Evolutionary conservation across 441 rosid genomes (phyloP).

Genomic region (Cnidoscolus chayamansa): DNA sequence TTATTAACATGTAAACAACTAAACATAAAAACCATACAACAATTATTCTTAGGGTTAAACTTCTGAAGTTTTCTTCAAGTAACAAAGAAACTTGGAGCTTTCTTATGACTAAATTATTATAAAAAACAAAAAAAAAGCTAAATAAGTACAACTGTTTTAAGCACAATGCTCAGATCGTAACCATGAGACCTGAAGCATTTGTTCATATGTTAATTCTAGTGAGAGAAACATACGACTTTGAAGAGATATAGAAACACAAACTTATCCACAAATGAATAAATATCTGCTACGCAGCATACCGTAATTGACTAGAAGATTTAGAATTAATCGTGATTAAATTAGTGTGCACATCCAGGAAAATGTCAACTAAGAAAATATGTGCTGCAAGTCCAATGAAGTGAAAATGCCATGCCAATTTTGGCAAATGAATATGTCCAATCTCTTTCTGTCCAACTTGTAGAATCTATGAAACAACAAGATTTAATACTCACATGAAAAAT

Average conservation of each 20-base stretch:
- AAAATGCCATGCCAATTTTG: constrained; percentile 5
- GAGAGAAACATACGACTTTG: neutral
- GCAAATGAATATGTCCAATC: constrained; percentile 4
- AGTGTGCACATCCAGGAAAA: neutral
- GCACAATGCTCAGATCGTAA: neutral
- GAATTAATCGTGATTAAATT: neutral
- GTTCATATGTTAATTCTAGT: neutral
- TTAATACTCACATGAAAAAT: constrained; percentile 72
- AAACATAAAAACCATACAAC: constrained; percentile 11
- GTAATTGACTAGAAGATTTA: neutral
- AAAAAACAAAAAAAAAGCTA: neutral
- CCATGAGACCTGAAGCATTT: neutral
- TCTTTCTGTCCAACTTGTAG: neutral
- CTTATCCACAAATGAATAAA: neutral
- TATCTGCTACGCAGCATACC: neutral
- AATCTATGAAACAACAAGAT: neutral
- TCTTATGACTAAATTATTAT: neutral
- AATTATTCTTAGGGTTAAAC: constrained; percentile 1
- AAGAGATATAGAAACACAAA: neutral
- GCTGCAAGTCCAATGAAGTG: neutral
- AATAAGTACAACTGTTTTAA: neutral
- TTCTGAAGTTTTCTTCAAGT: neutral
- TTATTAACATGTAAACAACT: neutral
- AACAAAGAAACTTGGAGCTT: neutral
- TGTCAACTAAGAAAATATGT: neutral